Percentiles rank a stretch among this genome's conserved stretches.
Conservation (phyloP, 208 protist species). For the Angomonas ambiguus region DNA sequence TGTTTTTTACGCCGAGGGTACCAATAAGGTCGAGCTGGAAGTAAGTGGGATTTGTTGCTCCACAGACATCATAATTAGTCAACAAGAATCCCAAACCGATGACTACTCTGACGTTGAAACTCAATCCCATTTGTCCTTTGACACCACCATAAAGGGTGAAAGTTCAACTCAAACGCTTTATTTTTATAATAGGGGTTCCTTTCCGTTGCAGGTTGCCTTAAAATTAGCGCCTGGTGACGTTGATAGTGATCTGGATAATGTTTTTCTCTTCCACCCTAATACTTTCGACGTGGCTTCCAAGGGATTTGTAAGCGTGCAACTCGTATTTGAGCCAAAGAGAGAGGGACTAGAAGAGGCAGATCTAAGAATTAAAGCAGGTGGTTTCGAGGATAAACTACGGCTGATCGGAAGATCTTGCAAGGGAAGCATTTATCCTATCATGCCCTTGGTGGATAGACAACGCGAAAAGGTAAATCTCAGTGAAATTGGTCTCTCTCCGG, state of each 20-base stretch:
- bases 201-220: conserved; percentile 49
- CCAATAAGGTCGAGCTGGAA: conserved; percentile 34
- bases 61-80: conserved; percentile 44
- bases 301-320: conserved; percentile 11
- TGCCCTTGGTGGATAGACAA: conserved; percentile 15
- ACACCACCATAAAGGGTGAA: conserved; percentile 28
- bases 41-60: conserved; percentile 46
- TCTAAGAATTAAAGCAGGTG: conserved; percentile 30
- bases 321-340: conserved; percentile 34
- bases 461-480: conserved; percentile 4
- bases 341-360: conserved; percentile 15
- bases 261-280: conserved; percentile 42
- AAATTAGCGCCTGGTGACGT: conserved; percentile 13
- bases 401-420: conserved; percentile 28
- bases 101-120: conserved; percentile 15
- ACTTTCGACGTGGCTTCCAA: conserved; percentile 36
- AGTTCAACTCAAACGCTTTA: conserved; percentile 12
- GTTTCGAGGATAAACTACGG: conserved; percentile 28
- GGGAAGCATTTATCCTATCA: conserved; percentile 28
- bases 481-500: conserved; percentile 6
- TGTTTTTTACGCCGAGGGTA: conserved; percentile 19
- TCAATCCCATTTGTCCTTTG: conserved; percentile 27
- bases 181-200: conserved; percentile 54
- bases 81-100: conserved; percentile 17
- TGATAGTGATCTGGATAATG: not conserved